Base-by-base conservation (phyloP, 1,284 basidiomycete genomes). In the Afroboletus lepidellus region DNA sequence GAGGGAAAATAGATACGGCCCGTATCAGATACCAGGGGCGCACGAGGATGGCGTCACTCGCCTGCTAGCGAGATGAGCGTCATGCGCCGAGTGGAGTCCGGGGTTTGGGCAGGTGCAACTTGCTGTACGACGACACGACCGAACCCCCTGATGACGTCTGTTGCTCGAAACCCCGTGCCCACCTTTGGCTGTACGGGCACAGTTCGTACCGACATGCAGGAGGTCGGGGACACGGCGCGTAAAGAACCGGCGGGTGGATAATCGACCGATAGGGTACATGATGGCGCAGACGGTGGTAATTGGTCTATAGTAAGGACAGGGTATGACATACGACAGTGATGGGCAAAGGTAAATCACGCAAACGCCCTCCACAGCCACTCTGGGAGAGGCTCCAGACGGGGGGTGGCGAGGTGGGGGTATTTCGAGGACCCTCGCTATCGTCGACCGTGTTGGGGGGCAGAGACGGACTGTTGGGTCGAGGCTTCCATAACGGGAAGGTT, bases 401-500 rank as follows among this genome's bases (percentile, higher is more conserved):
- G 25, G 21, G 27, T 47, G 52, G 12, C 39, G 51, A 16, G 33
- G 42, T 44, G 42, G 39, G 18, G 39, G 39, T 12, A 29, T 42
- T 42, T 42, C 27, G 41, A 42, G 24, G 15, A 16, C 6, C 41
- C 39, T 41, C 25, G 41, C n/a, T 42, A 42, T 43, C 42, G 25
- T 46, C 45, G 25, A 30, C 45, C 56, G 18, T 23, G 54, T 64
- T 48, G 49, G 50, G 55, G 41, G 8, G 36, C 6, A 16, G 44
- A n/a, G 55, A 65, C 66, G 25, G 53, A 46, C 41, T 27, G 41
- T 18, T 34, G 65, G 65, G 57, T 53, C 57, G 4, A 13, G 48
- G 0, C 3, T 68, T 27, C 65, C 57, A 50, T 23, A 66, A 56
- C 18, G 41, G 67, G 65, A 49, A 67, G 9, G 60, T 61, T 68